Evolutionary conservation across 2,329 filamentous ascomycete species (phyloP).

Genomic region (Fusarium subtropicale): DNA sequence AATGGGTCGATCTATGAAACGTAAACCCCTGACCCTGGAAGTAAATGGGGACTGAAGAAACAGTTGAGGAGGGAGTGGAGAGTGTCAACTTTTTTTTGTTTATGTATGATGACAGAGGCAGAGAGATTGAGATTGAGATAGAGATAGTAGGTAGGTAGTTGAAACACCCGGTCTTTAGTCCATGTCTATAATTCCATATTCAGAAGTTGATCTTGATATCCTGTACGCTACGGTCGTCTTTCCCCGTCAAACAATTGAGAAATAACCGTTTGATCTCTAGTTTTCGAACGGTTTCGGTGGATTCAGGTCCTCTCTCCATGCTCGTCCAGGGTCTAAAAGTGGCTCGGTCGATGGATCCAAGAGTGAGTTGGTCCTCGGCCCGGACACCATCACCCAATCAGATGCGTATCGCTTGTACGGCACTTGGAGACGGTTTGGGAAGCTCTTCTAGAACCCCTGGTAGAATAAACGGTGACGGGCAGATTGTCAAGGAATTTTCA

Average conservation of each 20-base stretch:
- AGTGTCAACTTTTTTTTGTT: neutral
- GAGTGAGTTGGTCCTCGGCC: neutral
- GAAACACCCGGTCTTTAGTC: neutral
- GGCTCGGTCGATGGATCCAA: neutral
- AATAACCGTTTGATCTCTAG: neutral
- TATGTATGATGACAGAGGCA: neutral
- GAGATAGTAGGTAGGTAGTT: neutral
- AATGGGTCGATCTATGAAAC: neutral
- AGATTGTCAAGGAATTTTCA: neutral
- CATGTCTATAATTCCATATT: neutral
- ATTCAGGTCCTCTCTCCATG: neutral
- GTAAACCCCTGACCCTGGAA: neutral
- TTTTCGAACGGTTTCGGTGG: conserved; percentile 7
- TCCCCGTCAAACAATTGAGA: too few species aligned
- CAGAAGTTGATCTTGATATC: neutral
- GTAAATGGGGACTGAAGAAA: neutral
- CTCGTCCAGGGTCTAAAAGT: neutral
- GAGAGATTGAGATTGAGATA: neutral
- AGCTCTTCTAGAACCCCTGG: neutral
- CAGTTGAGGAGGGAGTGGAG: neutral
- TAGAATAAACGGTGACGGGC: neutral
- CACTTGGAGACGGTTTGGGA: neutral
- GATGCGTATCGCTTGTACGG: neutral
- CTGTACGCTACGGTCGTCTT: neutral
- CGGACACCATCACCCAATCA: neutral